A percentile compares a stretch with the other conserved stretches of the same genome.
Evolutionary conservation across 2,329 filamentous ascomycete genomes (phyloP).

Genomic region (Trichoderma asperellum): DNA sequence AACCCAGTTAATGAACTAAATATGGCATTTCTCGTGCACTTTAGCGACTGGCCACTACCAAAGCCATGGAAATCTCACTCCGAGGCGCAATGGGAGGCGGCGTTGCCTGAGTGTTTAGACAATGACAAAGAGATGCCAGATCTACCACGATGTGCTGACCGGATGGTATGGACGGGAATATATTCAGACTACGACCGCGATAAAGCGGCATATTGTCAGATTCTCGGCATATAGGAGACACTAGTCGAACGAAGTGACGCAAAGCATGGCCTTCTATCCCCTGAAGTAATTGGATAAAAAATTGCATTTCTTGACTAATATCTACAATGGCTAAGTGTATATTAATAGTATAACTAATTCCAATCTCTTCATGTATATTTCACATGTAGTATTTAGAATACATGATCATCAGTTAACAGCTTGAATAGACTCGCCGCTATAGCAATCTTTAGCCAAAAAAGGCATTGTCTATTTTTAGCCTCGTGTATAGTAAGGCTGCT

Average conservation of each 20-base stretch:
- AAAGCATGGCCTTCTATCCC: not conserved
- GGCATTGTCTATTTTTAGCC: not conserved
- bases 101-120: constrained; percentile 30
- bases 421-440: not conserved
- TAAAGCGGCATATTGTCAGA: not conserved
- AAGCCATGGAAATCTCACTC: constrained; percentile 53
- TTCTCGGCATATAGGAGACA: not conserved
- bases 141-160: not conserved
- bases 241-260: not conserved
- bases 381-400: not conserved
- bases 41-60: constrained; percentile 71
- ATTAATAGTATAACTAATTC: not conserved
- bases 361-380: too few relatives aligned
- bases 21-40: constrained; percentile 67
- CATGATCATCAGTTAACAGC: not conserved
- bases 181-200: constrained; percentile 1
- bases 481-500: not conserved
- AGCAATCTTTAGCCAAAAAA: not conserved
- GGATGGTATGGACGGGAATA: not conserved
- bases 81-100: constrained; percentile 1
- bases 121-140: not conserved
- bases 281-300: not conserved
- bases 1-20: constrained; percentile 48
- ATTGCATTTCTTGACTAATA: not conserved
- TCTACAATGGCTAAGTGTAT: not conserved